Evolutionary conservation across 1,284 basidiomycete species (phyloP).

Genomic region (Pascua sp.): DNA sequence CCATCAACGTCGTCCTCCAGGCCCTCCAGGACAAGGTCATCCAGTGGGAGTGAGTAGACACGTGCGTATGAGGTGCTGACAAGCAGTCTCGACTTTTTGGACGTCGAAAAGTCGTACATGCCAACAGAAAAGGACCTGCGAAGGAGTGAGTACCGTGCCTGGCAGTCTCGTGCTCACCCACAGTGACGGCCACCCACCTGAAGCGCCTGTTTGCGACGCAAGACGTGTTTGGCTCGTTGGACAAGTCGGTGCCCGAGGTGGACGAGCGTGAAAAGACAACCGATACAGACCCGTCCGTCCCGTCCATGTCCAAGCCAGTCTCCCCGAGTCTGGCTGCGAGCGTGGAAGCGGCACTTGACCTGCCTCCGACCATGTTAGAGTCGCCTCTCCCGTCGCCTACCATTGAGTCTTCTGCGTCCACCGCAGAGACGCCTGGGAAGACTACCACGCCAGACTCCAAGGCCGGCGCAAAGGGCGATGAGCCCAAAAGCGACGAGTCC

Average conservation of each 20-base stretch:
- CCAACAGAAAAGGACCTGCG: constrained; percentile 50
- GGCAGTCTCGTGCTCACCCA: neutral
- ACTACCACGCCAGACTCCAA: too few species aligned
- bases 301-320: constrained; percentile 3
- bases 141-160: constrained; percentile 27
- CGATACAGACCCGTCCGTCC: neutral
- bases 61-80: constrained; percentile 3
- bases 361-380: neutral
- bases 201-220: constrained; percentile 56
- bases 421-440: too few species aligned
- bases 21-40: constrained; percentile 90
- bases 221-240: constrained; percentile 45
- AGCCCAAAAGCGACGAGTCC: neutral
- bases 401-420: too few species aligned
- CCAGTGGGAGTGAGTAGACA: constrained; percentile 67
- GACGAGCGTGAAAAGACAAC: constrained; percentile 57
- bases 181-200: constrained; percentile 49
- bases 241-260: constrained; percentile 65
- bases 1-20: constrained; percentile 80
- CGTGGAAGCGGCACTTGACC: neutral
- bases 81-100: constrained; percentile 52
- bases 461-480: neutral
- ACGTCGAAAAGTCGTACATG: constrained; percentile 53
- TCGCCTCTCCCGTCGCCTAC: too few species aligned
- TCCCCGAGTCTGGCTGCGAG: neutral